Evolutionary conservation across 441 rosid species (phyloP).

Genomic region (Pelargonium cotyledonis): DNA sequence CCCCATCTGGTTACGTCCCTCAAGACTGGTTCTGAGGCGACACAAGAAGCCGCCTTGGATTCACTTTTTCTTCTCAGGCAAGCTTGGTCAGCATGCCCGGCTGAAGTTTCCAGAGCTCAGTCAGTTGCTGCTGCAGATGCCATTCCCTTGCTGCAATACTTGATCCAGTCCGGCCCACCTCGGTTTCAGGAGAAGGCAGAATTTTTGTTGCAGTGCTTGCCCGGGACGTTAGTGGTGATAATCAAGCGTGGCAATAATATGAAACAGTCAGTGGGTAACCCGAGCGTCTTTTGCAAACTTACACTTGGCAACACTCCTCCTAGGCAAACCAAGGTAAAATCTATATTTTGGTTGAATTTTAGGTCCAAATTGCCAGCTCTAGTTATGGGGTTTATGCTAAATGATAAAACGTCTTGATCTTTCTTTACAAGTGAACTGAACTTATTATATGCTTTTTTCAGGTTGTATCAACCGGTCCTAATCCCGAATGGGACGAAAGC

Average conservation of each 20-base stretch:
- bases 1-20: conserved; percentile 95
- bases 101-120: conserved; percentile 94
- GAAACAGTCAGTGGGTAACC: conserved; percentile 99
- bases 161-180: conserved; percentile 99
- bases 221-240: conserved; percentile 89
- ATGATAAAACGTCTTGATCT: no score
- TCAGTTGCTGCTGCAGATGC: conserved; percentile 99
- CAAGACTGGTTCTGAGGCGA: conserved; percentile 90
- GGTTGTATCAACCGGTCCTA: conserved; percentile 93
- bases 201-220: conserved; percentile 93
- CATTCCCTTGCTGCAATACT: conserved; percentile 88
- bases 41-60: conserved; percentile 99
- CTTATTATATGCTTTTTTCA: no score
- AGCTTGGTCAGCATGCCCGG: conserved; percentile 99
- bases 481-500: conserved; percentile 98
- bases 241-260: conserved; percentile 97
- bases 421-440: no score
- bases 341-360: background rate
- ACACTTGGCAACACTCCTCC: conserved; percentile 89
- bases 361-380: no score
- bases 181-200: conserved; percentile 99
- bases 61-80: conserved; percentile 94
- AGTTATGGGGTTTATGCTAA: no score
- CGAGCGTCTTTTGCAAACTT: conserved; percentile 89
- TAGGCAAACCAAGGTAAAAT: conserved; percentile 70